Percentiles rank a stretch among this genome's conserved stretches.
These are phyloP conservation scores for Diutina neorugosa DNA, from an alignment of 1,139 yeast genomes.

Conservation along the genomic window DNA sequence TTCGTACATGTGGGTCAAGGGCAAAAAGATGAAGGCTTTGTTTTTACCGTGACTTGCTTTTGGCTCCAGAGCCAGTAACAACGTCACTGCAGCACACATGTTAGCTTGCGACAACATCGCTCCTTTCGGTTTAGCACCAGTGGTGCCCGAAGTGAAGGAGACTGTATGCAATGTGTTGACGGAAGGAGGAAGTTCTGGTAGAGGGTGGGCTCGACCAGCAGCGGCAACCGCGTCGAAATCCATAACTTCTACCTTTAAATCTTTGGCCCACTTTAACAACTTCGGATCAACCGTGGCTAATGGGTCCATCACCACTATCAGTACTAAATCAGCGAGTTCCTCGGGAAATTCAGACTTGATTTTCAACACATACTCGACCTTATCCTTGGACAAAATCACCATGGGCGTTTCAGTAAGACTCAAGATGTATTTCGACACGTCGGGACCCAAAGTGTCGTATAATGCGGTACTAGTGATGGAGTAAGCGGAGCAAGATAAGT, in stretches of 20 bases:
- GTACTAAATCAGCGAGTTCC: conserved; percentile 16
- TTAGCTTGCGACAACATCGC: conserved; percentile 21
- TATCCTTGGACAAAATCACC: conserved; percentile 36
- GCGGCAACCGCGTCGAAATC: conserved; percentile 22
- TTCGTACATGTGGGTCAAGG: conserved; percentile 20
- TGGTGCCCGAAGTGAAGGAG: conserved; percentile 26
- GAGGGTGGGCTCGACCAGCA: conserved; percentile 14
- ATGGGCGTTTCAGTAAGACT: conserved; percentile 45
- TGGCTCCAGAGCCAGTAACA: conserved; percentile 9
- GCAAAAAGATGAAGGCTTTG: conserved; percentile 12
- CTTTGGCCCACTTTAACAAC: conserved; percentile 5
- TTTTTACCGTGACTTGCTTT: conserved; percentile 8
- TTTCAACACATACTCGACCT: conserved; percentile 27
- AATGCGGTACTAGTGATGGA: conserved; percentile 45
- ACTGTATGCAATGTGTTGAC: conserved; percentile 15
- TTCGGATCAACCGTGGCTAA: conserved; percentile 5
- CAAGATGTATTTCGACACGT: conserved; percentile 46
- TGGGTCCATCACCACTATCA: conserved; percentile 34
- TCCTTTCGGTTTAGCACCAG: conserved; percentile 27
- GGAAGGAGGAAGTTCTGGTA: conserved; percentile 13
- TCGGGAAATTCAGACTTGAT: conserved; percentile 21
- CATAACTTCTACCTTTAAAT: conserved; percentile 13
- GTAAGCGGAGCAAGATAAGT: conserved; percentile 42
- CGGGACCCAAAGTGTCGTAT: conserved; percentile 54
- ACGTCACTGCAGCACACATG: conserved; percentile 17